These are phyloP conservation scores for Metschnikowia chrysomelidarum DNA, from an alignment of 805 yeast genomes.

Conservation along the genomic window DNA sequence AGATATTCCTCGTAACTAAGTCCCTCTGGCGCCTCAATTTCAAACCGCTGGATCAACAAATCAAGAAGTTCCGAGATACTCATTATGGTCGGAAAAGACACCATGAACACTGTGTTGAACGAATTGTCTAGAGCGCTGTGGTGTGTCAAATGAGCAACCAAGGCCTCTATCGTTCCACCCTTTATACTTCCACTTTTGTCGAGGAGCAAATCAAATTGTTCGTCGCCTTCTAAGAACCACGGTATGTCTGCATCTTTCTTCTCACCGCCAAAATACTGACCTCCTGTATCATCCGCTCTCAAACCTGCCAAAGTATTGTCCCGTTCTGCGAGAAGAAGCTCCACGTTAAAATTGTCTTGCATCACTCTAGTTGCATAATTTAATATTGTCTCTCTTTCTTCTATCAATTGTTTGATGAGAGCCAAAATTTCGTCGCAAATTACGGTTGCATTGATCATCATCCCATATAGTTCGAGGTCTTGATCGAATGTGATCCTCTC, in stretches of 20 bases:
- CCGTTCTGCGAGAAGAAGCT: conserved; percentile 49
- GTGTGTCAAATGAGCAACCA: conserved; percentile 77
- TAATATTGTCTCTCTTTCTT: conserved; percentile 66
- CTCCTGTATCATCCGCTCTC: conserved; percentile 36
- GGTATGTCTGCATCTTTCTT: conserved; percentile 47
- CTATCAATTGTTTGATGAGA: conserved; percentile 57
- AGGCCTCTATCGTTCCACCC: conserved; percentile 80
- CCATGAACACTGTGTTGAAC: conserved; percentile 66
- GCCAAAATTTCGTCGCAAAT: conserved; percentile 34
- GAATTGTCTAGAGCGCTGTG: conserved; percentile 61
- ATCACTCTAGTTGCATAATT: conserved; percentile 75
- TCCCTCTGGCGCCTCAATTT: conserved; percentile 82
- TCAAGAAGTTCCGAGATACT: conserved; percentile 61
- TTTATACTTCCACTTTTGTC: conserved; percentile 71
- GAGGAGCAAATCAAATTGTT: conserved; percentile 51
- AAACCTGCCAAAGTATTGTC: conserved; percentile 38
- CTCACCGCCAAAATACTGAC: conserved; percentile 33
- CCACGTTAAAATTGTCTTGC: conserved; percentile 68
- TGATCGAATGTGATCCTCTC: conserved; percentile 37
- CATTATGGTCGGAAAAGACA: conserved; percentile 75
- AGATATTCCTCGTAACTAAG: conserved; percentile 78
- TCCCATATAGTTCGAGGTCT: conserved; percentile 38
- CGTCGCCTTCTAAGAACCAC: conserved; percentile 72
- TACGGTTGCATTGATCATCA: conserved; percentile 36
- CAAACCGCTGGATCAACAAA: conserved; percentile 61